Conservation (phyloP, 495 filamentous ascomycete species). For the Trichoderma virens region DNA sequence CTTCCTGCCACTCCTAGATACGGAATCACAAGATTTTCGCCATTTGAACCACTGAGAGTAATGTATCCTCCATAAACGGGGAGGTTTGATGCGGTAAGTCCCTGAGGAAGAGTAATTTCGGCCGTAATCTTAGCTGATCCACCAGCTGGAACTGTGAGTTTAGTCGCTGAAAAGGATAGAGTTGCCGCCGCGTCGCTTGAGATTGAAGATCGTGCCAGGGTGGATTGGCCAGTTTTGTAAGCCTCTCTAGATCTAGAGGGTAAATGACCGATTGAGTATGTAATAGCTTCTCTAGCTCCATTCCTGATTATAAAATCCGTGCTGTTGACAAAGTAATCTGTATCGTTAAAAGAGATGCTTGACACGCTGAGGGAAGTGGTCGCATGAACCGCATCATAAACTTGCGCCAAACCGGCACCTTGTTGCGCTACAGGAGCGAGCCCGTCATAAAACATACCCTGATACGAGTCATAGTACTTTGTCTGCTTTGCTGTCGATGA, state of each 20-base stretch:
- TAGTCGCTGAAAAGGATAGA: constrained; percentile 18
- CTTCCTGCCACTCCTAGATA: constrained; percentile 45
- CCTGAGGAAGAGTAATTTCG: constrained; percentile 32
- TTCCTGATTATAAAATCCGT: constrained; percentile 47
- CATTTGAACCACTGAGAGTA: constrained; percentile 40
- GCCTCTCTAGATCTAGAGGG: constrained; percentile 38
- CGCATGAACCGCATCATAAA: constrained; percentile 45
- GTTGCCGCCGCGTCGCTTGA: constrained; percentile 25
- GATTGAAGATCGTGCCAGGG: constrained; percentile 29
- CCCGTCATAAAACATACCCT: constrained; percentile 24
- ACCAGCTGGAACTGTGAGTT: constrained; percentile 31
- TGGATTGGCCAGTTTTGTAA: constrained; percentile 21
- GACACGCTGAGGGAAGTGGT: constrained; percentile 45
- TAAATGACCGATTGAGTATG: constrained; percentile 37
- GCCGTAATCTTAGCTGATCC: constrained; percentile 32
- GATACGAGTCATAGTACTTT: constrained; percentile 35
- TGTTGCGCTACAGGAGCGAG: constrained; percentile 50
- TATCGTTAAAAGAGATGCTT: constrained; percentile 52
- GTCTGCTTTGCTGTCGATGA: constrained; percentile 37
- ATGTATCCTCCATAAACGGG: constrained; percentile 49
- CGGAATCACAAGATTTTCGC: constrained; percentile 38
- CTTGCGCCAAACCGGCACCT: constrained; percentile 49
- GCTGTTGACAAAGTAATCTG: constrained; percentile 37
- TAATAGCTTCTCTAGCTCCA: constrained; percentile 35
- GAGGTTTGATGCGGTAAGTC: constrained; percentile 30